Base-by-base conservation (phyloP, 495 filamentous ascomycete genomes). In the Daldinia loculata region DNA sequence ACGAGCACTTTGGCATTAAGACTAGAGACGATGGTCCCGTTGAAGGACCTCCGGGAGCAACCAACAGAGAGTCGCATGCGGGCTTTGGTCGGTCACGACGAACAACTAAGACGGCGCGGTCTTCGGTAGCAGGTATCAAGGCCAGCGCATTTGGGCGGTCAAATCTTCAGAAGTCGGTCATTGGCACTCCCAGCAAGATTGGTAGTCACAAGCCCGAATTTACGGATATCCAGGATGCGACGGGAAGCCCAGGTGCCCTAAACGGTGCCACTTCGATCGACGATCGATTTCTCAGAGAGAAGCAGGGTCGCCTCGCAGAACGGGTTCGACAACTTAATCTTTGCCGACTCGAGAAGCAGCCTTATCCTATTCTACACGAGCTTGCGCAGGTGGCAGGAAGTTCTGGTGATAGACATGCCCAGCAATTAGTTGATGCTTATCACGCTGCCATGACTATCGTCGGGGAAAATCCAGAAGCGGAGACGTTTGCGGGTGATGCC, bases 1-100 rank as follows among this genome's bases (percentile, higher is more conserved):
- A 97, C 77, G 89, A 97, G 74, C 95, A 99, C 76, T 98, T 99
- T 77, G 95, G 95, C 7, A 90, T 99, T 43, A 91, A 86, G 64
- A 84, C 89, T 7, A 88, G 84, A 68, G 86, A 90, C 48, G 83
- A 84, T 8, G 56, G 76, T 29, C 70, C 80, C 57, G 75, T 76
- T 60, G 71, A 80, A 66, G 83, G 83, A 36, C 79, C 79, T 17
- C 43, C 83, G 34, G 82, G 80, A 4, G 78, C 75, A 27, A 92
- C 93, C 81, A 89, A 90, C 34, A 83, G 89, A 61, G 82, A 87
- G 38, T 34, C 74, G 19, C 70, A 79, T 56, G 79, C 79, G 34
- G 81, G 80, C 17, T 88, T 88, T 73, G 86, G 86, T 2, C 81
- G 84, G 27, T 86, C 86, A 4, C 81, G 85, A 71, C 82, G 85